Base-by-base conservation (phyloP, 345 rosid species). In the Cardamine occulta region DNA sequence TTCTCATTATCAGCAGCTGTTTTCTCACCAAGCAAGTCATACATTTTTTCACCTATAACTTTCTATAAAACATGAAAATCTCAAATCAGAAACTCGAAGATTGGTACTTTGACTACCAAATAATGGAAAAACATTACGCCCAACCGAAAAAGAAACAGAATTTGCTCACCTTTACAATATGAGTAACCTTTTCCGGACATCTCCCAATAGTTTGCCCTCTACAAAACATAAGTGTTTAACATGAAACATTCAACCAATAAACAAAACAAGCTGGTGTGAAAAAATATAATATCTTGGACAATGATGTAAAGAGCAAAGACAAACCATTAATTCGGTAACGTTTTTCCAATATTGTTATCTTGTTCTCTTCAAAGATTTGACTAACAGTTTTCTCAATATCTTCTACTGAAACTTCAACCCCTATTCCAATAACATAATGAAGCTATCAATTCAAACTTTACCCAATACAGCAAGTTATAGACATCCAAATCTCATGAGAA, bases 1-100 rank as follows among this genome's bases (percentile, higher is more conserved):
- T 90, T 94, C 80, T 88, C 99, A 74, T 88, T 77, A 78, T 94
- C 96, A 40, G 91, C 91, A 63, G 90, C 96, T 40, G 97, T 92
- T 81, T 79, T 89, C 74, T 89, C 96, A 75, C 97, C 99, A 80
- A 94, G 89, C 66, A 88, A 72, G 81, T 88, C 93, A 73, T 69
- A 77, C 74, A 92, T 66, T 76, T 90, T 92, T 73, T 79, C 76
- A 74, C 87, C 97, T 55, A 92, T 79, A 69, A 84, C 77, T 86
- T 88, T 73, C 97, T 94, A 79, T 72, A n/a, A 77, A 29, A 57
- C 19, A 65, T 39, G 34, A 12, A 8, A 11, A 31, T 15, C 7
- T 45, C 15, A n/a, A 13, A 11, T 69, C 47, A 64, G 72, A 18
- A 77, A 58, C 31, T 23, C n/a, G 10, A 42, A 7, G 18, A 13